phyloP scores from a whole-genome alignment of 768 basidiomycete genomes.

The Lentinula sp. region DNA sequence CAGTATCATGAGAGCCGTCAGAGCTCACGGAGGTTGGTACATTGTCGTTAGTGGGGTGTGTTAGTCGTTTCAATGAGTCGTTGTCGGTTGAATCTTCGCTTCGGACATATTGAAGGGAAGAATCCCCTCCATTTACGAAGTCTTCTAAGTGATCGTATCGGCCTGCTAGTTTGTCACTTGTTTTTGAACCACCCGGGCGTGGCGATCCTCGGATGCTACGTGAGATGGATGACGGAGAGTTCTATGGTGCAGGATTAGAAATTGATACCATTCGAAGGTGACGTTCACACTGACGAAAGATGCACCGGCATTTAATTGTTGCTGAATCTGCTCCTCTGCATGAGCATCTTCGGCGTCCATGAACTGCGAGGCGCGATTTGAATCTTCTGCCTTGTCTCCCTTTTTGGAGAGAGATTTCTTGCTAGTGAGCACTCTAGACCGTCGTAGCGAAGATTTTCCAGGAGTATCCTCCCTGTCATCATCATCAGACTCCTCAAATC shows the following conservation, averaged over 20 bases:
- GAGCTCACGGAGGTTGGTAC: constrained; percentile 52
- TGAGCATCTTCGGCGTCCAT: constrained; percentile 85
- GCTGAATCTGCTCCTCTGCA: constrained; percentile 83
- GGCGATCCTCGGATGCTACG: constrained; percentile 69
- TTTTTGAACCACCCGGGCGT: constrained; percentile 24
- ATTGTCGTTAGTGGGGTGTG: constrained; percentile 37
- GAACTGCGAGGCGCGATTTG: constrained; percentile 70
- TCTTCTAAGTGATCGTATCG: not conserved
- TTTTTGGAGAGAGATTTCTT: constrained; percentile 25
- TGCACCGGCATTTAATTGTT: constrained; percentile 72
- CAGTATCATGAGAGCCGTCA: constrained; percentile 30
- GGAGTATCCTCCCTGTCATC: constrained; percentile 51
- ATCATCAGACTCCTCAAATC: constrained; percentile 13
- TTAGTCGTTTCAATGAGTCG: constrained; percentile 23
- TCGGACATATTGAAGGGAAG: not conserved
- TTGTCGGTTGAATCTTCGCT: constrained; percentile 28
- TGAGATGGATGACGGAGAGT: constrained; percentile 57
- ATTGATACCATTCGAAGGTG: not conserved
- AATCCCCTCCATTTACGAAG: not conserved
- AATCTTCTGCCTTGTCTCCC: constrained; percentile 33
- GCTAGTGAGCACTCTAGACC: constrained; percentile 21
- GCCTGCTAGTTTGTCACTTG: constrained; percentile 1
- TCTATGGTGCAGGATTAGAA: constrained; percentile 33
- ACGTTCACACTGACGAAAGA: constrained; percentile 46
- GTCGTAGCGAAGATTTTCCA: constrained; percentile 42